Percentiles rank a stretch among this genome's conserved stretches.
Conservation (phyloP, 148 eudicot species). For the Persicaria tinctoria region DNA sequence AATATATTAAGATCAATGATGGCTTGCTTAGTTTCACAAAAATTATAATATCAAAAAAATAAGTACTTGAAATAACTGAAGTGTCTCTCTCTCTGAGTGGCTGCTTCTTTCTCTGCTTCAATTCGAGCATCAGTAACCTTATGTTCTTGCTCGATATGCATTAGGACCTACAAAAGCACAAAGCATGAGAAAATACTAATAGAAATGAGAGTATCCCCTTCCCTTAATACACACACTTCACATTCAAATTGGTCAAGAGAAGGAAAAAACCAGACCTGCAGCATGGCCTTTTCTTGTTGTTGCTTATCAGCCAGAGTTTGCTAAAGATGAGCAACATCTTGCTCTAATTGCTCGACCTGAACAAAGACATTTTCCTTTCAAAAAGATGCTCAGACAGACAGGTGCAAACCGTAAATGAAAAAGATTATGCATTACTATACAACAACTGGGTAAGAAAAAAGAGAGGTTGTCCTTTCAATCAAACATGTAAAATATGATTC, state of each 20-base stretch:
- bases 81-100: constrained; percentile 54
- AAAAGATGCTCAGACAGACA: too few relatives aligned
- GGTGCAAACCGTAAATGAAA: too few relatives aligned
- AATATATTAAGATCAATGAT: too few relatives aligned
- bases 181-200: background rate
- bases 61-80: constrained; percentile 43
- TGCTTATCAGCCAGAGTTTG: constrained; percentile 59
- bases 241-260: background rate
- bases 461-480: too few relatives aligned
- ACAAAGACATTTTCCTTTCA: background rate
- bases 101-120: constrained; percentile 74
- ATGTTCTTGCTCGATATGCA: constrained; percentile 93
- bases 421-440: too few relatives aligned
- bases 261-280: constrained; percentile 47
- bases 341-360: constrained; percentile 77
- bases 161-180: constrained; percentile 45
- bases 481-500: too few relatives aligned
- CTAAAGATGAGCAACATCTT: constrained; percentile 54
- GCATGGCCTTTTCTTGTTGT: too few relatives aligned
- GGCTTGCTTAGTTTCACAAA: too few relatives aligned
- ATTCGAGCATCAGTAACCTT: constrained; percentile 68
- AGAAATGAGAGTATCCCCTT: background rate
- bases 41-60: too few relatives aligned
- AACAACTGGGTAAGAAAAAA: too few relatives aligned
- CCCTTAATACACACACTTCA: background rate